phyloP scores from a whole-genome alignment of 108 stramenopile species.

The Fistulifera solaris region DNA sequence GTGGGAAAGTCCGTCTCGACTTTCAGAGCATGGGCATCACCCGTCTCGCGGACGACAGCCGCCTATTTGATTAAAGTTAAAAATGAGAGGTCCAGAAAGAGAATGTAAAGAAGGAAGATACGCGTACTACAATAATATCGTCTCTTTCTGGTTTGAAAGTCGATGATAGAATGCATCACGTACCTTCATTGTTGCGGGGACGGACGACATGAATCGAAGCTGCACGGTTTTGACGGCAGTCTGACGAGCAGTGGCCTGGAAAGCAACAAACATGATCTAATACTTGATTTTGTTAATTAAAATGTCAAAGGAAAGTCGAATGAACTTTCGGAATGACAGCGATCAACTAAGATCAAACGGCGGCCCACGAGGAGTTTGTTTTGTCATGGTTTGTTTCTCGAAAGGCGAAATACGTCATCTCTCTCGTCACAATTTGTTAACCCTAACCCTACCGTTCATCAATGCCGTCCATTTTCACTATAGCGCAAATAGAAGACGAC shows the following conservation, averaged over 20 bases:
- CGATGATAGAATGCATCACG: background rate
- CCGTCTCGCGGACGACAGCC: conserved; percentile 54
- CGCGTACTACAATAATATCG: conserved; percentile 14
- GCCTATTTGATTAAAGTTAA: conserved; percentile 30
- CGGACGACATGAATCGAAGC: conserved; percentile 36
- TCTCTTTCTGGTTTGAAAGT: conserved; percentile 16
- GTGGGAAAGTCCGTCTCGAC: conserved; percentile 43
- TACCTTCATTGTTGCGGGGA: conserved; percentile 49
- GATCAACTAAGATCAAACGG: no score
- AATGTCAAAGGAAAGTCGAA: no score
- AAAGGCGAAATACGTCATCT: no score
- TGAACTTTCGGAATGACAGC: no score
- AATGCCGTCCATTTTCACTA: no score
- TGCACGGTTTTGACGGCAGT: conserved; percentile 1
- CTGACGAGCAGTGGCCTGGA: background rate
- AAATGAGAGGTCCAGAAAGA: background rate
- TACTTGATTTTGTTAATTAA: no score
- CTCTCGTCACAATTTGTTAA: no score
- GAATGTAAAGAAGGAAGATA: conserved; percentile 18
- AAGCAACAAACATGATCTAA: conserved; percentile 2
- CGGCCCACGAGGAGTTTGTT: no score
- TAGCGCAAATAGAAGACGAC: no score
- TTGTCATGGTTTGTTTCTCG: no score
- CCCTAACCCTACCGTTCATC: no score
- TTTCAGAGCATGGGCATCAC: conserved; percentile 49